These are phyloP conservation scores for Saccharomyces hybrid DNA, from an alignment of 1,139 yeast genomes.

Conservation along the genomic window DNA sequence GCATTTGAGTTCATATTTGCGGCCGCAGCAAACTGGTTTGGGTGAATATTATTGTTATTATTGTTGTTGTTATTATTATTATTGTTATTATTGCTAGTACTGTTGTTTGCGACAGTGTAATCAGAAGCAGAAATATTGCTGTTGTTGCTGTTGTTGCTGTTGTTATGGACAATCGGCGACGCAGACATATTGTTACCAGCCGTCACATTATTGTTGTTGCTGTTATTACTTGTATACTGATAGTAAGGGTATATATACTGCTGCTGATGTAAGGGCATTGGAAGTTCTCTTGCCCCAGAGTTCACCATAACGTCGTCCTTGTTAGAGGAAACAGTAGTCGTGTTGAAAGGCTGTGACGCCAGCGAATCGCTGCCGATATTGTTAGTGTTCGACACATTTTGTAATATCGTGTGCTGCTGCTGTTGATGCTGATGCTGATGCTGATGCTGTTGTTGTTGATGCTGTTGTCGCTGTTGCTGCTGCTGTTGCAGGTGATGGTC, in stretches of 20 bases:
- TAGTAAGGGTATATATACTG: conserved; percentile 2
- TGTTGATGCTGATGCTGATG: conserved; percentile 5
- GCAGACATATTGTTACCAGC: not conserved
- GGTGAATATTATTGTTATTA: not conserved
- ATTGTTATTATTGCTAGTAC: not conserved
- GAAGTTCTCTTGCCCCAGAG: conserved; percentile 1
- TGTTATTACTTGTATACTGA: not conserved
- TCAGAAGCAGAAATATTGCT: conserved; percentile 2
- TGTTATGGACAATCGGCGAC: not conserved
- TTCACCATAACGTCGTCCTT: not conserved
- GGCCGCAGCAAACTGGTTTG: not conserved
- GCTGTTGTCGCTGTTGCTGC: conserved; percentile 3
- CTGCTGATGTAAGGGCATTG: conserved; percentile 1
- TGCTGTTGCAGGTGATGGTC: conserved; percentile 23
- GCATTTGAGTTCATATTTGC: conserved; percentile 2
- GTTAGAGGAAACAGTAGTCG: not conserved
- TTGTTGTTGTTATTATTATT: not conserved
- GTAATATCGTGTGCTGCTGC: conserved; percentile 9
- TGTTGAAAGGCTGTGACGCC: not conserved
- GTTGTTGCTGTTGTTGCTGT: conserved; percentile 2
- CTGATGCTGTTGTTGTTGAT: conserved; percentile 6
- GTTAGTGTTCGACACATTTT: conserved; percentile 4
- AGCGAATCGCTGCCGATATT: not conserved
- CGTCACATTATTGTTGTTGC: not conserved
- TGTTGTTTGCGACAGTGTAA: not conserved